Evolutionary conservation across 139 green algal genomes (phyloP).

Genomic region (Ulvella scutata): DNA sequence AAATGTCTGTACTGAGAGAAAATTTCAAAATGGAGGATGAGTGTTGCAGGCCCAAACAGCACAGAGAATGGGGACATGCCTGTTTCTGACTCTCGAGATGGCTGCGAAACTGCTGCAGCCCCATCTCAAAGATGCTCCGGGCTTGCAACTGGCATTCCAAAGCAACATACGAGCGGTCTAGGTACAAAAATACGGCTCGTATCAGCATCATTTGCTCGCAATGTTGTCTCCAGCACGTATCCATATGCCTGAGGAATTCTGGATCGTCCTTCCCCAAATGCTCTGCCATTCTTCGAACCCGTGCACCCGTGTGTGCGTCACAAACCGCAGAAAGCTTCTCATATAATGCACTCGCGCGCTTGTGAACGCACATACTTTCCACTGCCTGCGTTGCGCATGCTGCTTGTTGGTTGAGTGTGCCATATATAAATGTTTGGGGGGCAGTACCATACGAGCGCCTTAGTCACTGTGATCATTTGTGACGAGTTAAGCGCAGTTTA

Average conservation of each 20-base stretch:
- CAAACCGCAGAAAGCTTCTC: constrained; percentile 48
- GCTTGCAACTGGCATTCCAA: constrained; percentile 45
- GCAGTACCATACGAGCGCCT: neutral
- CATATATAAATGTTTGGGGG: neutral
- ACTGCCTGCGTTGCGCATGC: constrained; percentile 44
- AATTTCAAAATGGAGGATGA: too few species aligned
- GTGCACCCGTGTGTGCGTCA: constrained; percentile 43
- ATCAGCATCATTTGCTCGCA: constrained; percentile 73
- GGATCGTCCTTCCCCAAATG: constrained; percentile 34
- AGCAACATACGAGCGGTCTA: constrained; percentile 73
- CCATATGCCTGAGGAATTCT: constrained; percentile 57
- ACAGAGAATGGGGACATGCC: too few species aligned
- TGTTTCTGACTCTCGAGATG: constrained; percentile 49
- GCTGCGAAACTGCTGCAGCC: constrained; percentile 61
- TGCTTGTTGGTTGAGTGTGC: neutral
- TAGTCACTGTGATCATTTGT: neutral
- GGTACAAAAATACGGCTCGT: constrained; percentile 88
- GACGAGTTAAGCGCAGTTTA: too few species aligned
- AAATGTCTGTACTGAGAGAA: too few species aligned
- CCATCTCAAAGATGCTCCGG: constrained; percentile 87
- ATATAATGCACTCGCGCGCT: constrained; percentile 70
- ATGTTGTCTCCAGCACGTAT: constrained; percentile 57
- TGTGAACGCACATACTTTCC: constrained; percentile 89
- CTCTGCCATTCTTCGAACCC: constrained; percentile 26
- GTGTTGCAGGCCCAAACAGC: too few species aligned